Conservation (phyloP, 768 basidiomycete species). For the Sporobolomyces pararoseus region DNA sequence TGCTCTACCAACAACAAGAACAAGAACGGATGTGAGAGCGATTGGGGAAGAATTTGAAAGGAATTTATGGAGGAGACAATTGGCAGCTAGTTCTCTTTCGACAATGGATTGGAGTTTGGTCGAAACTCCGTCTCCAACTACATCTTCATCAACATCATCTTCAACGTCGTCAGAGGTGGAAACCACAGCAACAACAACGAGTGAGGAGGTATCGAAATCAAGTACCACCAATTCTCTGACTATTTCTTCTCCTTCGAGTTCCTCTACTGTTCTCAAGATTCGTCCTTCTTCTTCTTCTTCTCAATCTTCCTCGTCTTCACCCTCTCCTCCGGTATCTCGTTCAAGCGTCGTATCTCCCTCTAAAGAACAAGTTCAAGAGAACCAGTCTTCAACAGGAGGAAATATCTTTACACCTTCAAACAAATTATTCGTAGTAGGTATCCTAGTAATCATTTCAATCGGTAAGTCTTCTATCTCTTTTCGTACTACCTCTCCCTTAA, state of each 20-base stretch:
- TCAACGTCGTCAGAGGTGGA: not conserved
- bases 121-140: too few relatives aligned
- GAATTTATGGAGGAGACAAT: not conserved
- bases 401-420: constrained; percentile 20
- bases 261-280: not conserved
- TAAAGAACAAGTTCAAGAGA: not conserved
- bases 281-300: too few relatives aligned
- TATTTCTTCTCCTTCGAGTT: not conserved
- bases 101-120: too few relatives aligned
- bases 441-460: constrained; percentile 29
- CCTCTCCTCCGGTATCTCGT: too few relatives aligned
- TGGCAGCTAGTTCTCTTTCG: not conserved
- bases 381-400: not conserved
- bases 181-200: not conserved
- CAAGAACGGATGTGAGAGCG: not conserved
- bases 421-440: constrained; percentile 22
- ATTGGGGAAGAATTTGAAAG: constrained; percentile 4
- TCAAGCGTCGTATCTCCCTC: too few relatives aligned
- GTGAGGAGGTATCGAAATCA: too few relatives aligned
- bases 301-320: too few relatives aligned
- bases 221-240: too few relatives aligned
- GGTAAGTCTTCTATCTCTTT: constrained; percentile 6
- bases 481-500: not conserved
- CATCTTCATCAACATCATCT: too few relatives aligned
- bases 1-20: not conserved